Evolutionary conservation across 1,139 yeast genomes (phyloP), one percentile per base, ranked within the genome.

Genomic region (Geotrichum australiense): DNA sequence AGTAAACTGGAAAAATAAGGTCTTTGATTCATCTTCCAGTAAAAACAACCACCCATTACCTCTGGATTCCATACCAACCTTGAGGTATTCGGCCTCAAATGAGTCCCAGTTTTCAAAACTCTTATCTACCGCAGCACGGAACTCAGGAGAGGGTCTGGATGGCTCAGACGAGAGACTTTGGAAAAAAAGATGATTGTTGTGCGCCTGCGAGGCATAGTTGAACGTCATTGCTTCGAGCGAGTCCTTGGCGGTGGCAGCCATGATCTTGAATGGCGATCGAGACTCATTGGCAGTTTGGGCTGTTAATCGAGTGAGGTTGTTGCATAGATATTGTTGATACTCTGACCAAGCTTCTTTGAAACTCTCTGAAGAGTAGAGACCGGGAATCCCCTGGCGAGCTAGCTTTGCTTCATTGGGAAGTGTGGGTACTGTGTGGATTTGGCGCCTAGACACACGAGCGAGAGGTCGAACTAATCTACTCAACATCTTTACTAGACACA

Each of bases 21-120:
- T 64, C 63, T 89, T 89, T 53, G 76, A 73, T 27, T 74, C 73
- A 40, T 73, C 73, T 63, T 91, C 96, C 25, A 86, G 81, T 37
- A 91, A 68, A 60, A 84, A 91, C 3, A 87, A 74, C 94, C 95
- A 91, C 10, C 98, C 98, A 59, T 78, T 83, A 37, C 91, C 91
- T 30, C 59, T 54, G 32, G 72, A 51, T 2, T 71, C 59, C 50
- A 76, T 76, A 1, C 86, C 86, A 36, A 71, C 70, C 55, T 57
- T 74, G 62, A 70, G 66, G 50, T 73, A 70, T 48, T 69, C 74
- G 49, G 63, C 69, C 53, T 69, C 74, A 63, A 75, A 77, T 45
- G 67, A 72, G 22, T 76, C 82, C 28, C 78, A 51, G 39, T 65
- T 60, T 22, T 71, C 72, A 53, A 65, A 73, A 16, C 57, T 51